Evolutionary conservation across 2,329 filamentous ascomycete species (phyloP).

Genomic region (Beauveria varroae): DNA sequence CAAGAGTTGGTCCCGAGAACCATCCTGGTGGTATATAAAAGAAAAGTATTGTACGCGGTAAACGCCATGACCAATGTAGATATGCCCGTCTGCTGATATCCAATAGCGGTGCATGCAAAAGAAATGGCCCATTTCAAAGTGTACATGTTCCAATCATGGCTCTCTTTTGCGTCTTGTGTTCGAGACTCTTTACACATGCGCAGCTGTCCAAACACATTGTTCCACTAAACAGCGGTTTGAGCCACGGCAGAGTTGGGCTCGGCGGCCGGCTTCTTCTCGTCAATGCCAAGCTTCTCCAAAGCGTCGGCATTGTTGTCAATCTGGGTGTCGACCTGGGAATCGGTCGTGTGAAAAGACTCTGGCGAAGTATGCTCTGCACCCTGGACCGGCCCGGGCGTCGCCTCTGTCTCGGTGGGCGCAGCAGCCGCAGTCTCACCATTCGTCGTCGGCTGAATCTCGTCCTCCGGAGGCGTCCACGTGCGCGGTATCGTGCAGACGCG

Average conservation of each 20-base stretch:
- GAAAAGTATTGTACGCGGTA: not conserved
- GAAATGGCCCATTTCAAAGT: not conserved
- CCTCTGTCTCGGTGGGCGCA: not conserved
- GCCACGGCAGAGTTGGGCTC: not conserved
- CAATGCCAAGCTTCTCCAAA: conserved; percentile 26
- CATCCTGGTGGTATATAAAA: conserved; percentile 6
- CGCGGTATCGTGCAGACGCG: conserved; percentile 44
- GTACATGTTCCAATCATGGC: not conserved
- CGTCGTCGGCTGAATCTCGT: conserved; percentile 11
- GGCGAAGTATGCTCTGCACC: conserved; percentile 7
- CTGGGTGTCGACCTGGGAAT: conserved; percentile 15
- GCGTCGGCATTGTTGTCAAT: conserved; percentile 19
- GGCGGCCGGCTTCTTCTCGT: conserved; percentile 16
- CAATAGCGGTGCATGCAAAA: not conserved
- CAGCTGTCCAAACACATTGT: not conserved
- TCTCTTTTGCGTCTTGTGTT: not conserved
- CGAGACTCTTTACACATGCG: not conserved
- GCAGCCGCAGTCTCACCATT: not conserved
- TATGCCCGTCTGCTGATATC: not conserved
- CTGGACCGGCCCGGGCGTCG: not conserved
- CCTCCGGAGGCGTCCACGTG: conserved; percentile 26
- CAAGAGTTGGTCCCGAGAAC: not conserved
- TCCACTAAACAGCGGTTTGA: not conserved
- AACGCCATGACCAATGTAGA: not conserved
- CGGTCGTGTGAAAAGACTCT: conserved; percentile 22